These are phyloP conservation scores for Uncinocarpus reesii DNA, from an alignment of 2,329 filamentous ascomycete genomes.

Conservation along the genomic window DNA sequence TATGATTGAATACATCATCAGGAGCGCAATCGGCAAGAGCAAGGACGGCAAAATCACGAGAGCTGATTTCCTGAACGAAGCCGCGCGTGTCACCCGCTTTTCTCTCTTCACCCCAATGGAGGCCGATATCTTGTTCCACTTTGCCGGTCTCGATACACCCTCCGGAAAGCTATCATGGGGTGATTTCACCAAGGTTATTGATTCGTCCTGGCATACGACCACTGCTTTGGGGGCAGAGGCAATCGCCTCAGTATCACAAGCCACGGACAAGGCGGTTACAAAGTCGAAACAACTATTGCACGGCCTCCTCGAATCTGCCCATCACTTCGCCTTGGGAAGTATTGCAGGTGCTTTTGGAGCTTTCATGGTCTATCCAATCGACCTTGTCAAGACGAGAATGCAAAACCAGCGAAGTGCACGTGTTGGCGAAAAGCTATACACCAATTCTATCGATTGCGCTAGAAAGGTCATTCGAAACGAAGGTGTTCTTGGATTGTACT, in stretches of 20 bases:
- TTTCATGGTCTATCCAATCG: slow-evolving; percentile 99
- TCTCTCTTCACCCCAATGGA: slow-evolving; percentile 98
- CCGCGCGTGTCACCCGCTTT: slow-evolving; percentile 81
- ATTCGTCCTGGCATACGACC: slow-evolving; percentile 75
- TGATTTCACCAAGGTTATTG: slow-evolving; percentile 91
- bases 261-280: slow-evolving; percentile 45
- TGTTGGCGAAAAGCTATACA: slow-evolving; percentile 82
- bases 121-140: slow-evolving; percentile 96
- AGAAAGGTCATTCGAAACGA: slow-evolving; percentile 89
- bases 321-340: slow-evolving; percentile 84
- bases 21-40: slow-evolving; percentile 74
- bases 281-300: slow-evolving; percentile 50
- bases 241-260: slow-evolving; percentile 32
- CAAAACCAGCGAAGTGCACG: slow-evolving; percentile 84
- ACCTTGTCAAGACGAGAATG: slow-evolving; percentile 95
- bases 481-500: slow-evolving; percentile 80
- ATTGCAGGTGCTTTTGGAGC: slow-evolving; percentile 92
- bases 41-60: slow-evolving; percentile 85
- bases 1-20: slow-evolving; percentile 83
- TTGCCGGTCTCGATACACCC: slow-evolving; percentile 82
- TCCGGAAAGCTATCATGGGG: slow-evolving; percentile 69
- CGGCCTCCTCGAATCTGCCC: slow-evolving; percentile 62
- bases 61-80: slow-evolving; percentile 89
- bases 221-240: slow-evolving; percentile 45
- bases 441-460: slow-evolving; percentile 93